phyloP scores from a whole-genome alignment of 192 early-diverging fungal species.

The Umbelopsis sp. region DNA sequence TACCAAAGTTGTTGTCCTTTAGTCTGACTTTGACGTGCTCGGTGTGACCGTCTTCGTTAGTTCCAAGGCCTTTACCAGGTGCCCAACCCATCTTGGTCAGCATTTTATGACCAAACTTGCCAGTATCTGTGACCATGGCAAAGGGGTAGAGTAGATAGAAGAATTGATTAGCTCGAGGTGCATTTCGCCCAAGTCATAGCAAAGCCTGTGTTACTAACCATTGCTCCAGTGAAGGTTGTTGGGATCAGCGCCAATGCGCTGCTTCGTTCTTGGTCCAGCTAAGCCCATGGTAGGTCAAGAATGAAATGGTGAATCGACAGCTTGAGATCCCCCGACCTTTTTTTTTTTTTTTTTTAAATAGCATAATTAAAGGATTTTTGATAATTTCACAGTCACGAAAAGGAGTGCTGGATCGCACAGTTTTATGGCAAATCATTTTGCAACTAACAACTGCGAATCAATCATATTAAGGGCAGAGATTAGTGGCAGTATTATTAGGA shows the following conservation, averaged over 20 bases:
- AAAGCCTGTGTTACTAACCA: slow-evolving; percentile 48
- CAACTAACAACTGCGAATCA: too few species aligned
- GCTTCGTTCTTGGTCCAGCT: slow-evolving; percentile 69
- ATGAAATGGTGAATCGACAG: too few species aligned
- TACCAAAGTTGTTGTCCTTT: slow-evolving; percentile 87
- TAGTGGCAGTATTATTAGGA: too few species aligned
- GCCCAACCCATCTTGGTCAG: slow-evolving; percentile 96
- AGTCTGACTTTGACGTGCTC: slow-evolving; percentile 87
- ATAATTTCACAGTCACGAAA: too few species aligned
- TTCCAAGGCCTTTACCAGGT: slow-evolving; percentile 90
- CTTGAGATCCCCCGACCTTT: not conserved
- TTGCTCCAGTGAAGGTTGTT: slow-evolving; percentile 90
- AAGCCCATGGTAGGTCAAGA: slow-evolving; percentile 62
- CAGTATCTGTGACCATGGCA: slow-evolving; percentile 58
- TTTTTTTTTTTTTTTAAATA: slow-evolving; percentile 9
- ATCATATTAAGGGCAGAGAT: too few species aligned
- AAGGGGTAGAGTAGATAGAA: not conserved
- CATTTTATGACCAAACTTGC: slow-evolving; percentile 88
- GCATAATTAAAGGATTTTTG: too few species aligned
- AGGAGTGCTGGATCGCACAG: too few species aligned
- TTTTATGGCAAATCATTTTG: too few species aligned
- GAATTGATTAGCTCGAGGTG: not conserved
- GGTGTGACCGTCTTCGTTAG: slow-evolving; percentile 80
- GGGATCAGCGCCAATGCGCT: slow-evolving; percentile 87
- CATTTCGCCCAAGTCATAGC: not conserved